Evolutionary conservation across 2,329 filamentous ascomycete genomes (phyloP), one percentile per base, ranked within the genome.

Genomic region (Epichloe aotearoae): DNA sequence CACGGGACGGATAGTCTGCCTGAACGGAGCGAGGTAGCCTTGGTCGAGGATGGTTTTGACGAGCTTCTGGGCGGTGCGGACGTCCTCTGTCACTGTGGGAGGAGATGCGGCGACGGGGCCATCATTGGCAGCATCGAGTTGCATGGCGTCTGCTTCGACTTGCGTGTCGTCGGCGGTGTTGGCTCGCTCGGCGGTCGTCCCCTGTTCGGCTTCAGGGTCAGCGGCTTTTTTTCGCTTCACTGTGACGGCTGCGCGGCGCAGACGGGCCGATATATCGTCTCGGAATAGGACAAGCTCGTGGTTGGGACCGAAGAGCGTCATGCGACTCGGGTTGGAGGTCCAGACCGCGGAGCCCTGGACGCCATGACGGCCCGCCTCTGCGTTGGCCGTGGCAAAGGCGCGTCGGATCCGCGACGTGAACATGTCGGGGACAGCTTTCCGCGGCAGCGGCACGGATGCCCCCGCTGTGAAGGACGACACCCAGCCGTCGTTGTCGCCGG

Each of bases 401-500:
- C 91, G 78, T 57, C 86, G 83, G 42, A 98, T 77, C 15, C 93
- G 77, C 34, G 83, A 91, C 0, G 91, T 97, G 68, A 98, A 98
- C 58, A 96, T 72, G 6, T 91, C 86, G 1, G 93, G 93, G 2
- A 98, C 78, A 0, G 77, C 69, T 56, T 84, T 83, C 10, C 84
- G 70, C 0, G 88, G 88, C 11, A 91, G 62, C 0, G 83, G 79
- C 1, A 79, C 77, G 0, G 84, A 80, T 1, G 86, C 83, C 4
- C 88, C 88, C 2, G 82, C 83, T 1, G 80, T 81, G 64, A 95
- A 95, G 2, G 89, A 79, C 1, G 88, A 95, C 5, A 84, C 80
- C 93, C 93, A 98, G n/a, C 88, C 90, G 64, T 98, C 93, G 64
- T 96, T 95, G 68, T 97, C 91, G 33, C 93, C 93, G 0, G 93